Base-by-base conservation (phyloP, 805 yeast species). In the Wickerhamiella kurtzmanii region DNA sequence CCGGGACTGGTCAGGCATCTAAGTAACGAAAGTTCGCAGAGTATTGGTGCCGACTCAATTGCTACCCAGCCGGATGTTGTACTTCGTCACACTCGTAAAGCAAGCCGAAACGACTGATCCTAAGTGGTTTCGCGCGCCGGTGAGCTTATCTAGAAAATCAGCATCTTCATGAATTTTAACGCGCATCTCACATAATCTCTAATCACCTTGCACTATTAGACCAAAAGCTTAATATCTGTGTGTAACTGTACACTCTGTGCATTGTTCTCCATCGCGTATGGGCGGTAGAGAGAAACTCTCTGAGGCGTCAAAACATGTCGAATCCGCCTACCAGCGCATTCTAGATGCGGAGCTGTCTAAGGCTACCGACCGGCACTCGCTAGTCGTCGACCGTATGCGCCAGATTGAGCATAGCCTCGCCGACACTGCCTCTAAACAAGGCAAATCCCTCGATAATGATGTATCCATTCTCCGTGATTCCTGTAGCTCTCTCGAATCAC, bases 71-170 rank as follows among this genome's bases (percentile, higher is more conserved):
- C 32, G 32, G 32, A 25, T 11, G 11, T 11, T 6, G 32, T 25
- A 6, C 32, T 25, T 6, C 32, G 32, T 6, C 32, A 25, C 32
- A 25, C 32, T 77, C 82, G 41, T 70, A 69, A n/a, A 69, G 82
- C 1, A 62, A 89, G 38, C 80, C 88, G 25, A 67, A 74, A 22
- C 76, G 81, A 46, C 68, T 89, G 35, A 63, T 83, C 36, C 76
- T 81, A 47, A 74, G 92, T 38, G 97, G 92, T 59, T 85, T 83
- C 63, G 95, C 96, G 0, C 66, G 89, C 44, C 98, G 92, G 62
- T n/a, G n/a, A n/a, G n/a, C n/a, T n/a, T n/a, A n/a, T n/a, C n/a
- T n/a, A n/a, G n/a, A n/a, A 25, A 6, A 6, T 11, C 32, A 25
- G 32, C 32, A 25, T 25, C 11, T 25, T 25, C 11, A 25, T 25